A percentile compares a stretch with the other conserved stretches of the same genome.
Conservation (phyloP, 148 eudicot genomes). For the Spergularia marina region DNA sequence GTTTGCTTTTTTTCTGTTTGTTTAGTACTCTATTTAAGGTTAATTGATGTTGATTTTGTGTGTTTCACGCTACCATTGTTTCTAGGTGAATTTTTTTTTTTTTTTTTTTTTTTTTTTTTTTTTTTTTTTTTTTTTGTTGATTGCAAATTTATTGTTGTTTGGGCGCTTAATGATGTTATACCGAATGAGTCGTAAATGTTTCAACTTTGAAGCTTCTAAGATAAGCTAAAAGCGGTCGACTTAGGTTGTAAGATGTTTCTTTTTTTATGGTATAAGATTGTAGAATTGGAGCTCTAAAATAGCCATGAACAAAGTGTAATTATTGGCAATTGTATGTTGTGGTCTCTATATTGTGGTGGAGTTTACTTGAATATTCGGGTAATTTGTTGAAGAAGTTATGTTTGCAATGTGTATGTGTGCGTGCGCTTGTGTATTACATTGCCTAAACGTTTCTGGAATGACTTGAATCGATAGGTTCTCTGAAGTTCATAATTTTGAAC, state of each 20-base stretch:
- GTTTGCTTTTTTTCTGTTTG: not conserved
- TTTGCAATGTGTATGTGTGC: too few relatives aligned
- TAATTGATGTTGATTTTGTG: too few relatives aligned
- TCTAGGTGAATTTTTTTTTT: too few relatives aligned
- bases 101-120: not conserved
- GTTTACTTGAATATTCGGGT: too few relatives aligned
- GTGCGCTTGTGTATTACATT: not conserved
- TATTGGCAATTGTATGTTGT: not conserved
- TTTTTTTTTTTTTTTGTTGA: not conserved
- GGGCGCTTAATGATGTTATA: not conserved
- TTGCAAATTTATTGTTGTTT: not conserved
- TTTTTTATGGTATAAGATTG: too few relatives aligned
- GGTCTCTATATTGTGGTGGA: not conserved
- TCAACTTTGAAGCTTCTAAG: not conserved
- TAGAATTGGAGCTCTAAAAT: not conserved
- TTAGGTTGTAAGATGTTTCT: not conserved
- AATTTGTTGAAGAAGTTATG: too few relatives aligned
- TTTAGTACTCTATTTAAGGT: too few relatives aligned
- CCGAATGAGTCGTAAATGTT: not conserved
- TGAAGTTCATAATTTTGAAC: constrained; percentile 64
- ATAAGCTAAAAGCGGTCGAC: not conserved
- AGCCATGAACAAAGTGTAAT: not conserved
- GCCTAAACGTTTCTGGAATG: not conserved
- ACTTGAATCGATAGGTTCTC: constrained; percentile 48
- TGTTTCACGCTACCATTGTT: too few relatives aligned